A percentile compares a stretch with the other conserved stretches of the same genome.
phyloP scores from a whole-genome alignment of 495 filamentous ascomycete species.

The Xeromyces bisporus region DNA sequence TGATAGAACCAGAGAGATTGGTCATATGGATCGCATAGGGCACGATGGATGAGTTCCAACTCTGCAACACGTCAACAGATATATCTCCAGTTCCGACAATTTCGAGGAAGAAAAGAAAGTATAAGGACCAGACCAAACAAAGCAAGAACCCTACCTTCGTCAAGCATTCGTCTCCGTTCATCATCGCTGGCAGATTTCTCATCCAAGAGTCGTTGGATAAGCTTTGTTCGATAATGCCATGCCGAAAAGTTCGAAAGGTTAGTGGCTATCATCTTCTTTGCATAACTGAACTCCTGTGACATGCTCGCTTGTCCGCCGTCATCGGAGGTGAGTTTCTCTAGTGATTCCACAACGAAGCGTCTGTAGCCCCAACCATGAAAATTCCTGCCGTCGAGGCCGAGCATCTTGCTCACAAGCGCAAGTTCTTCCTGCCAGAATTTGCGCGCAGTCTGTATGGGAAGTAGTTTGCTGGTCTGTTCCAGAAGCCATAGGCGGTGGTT shows the following conservation, averaged over 20 bases:
- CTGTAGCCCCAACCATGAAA: constrained; percentile 97
- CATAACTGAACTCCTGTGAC: constrained; percentile 81
- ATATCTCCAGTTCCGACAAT: too few relatives aligned
- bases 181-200: constrained; percentile 45
- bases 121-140: too few relatives aligned
- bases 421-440: constrained; percentile 73
- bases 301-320: constrained; percentile 32
- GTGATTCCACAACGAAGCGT: constrained; percentile 47
- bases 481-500: constrained; percentile 88
- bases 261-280: constrained; percentile 62
- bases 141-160: constrained; percentile 45
- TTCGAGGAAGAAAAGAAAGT: too few relatives aligned
- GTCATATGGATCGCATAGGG: constrained; percentile 76
- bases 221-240: constrained; percentile 77
- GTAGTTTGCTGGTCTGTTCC: constrained; percentile 44
- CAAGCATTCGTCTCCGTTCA: constrained; percentile 49
- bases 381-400: constrained; percentile 71
- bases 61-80: too few relatives aligned
- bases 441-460: constrained; percentile 36
- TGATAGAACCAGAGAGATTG: constrained; percentile 97
- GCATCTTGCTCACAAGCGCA: constrained; percentile 65
- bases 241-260: constrained; percentile 93
- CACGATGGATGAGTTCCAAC: constrained; percentile 53
- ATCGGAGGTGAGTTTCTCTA: constrained; percentile 40
- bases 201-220: constrained; percentile 59